Evolutionary conservation across 352 stramenopile genomes (phyloP).

Genomic region (Phytophthora europaea): DNA sequence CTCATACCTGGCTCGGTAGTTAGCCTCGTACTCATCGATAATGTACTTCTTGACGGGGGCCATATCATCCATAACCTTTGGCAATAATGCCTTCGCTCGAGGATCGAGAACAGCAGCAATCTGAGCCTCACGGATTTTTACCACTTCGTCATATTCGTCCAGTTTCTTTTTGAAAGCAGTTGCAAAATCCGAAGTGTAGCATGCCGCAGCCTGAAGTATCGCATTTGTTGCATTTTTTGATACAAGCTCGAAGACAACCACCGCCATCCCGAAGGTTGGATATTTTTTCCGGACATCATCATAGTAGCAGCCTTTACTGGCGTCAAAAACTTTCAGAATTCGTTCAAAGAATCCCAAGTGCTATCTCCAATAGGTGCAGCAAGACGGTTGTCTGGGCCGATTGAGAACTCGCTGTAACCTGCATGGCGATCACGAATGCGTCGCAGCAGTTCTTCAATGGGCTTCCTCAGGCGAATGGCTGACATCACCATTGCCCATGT

Average conservation of each 20-base stretch:
- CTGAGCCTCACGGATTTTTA: conserved; percentile 11
- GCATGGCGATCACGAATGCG: conserved; percentile 11
- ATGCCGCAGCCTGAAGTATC: neutral
- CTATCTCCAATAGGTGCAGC: neutral
- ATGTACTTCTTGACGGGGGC: neutral
- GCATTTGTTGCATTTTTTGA: conserved; percentile 3
- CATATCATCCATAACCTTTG: conserved; percentile 1
- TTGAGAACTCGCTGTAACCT: conserved; percentile 15
- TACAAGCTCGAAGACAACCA: conserved; percentile 4
- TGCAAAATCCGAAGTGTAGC: conserved; percentile 13
- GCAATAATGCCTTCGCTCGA: conserved; percentile 4
- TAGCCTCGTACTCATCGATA: conserved; percentile 7
- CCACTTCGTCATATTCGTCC: conserved; percentile 1
- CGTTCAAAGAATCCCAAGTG: neutral
- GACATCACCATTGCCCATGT: conserved; percentile 14
- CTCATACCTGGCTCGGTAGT: conserved; percentile 8
- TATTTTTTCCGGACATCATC: conserved; percentile 18
- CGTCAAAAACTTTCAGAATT: conserved; percentile 17
- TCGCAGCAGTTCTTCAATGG: conserved; percentile 13
- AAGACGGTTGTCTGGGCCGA: conserved; percentile 5
- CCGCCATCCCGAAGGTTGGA: conserved; percentile 23
- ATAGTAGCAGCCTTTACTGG: conserved; percentile 27
- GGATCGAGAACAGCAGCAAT: conserved; percentile 27
- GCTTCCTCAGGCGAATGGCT: neutral
- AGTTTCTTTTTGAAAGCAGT: conserved; percentile 20